Evolutionary conservation across 139 green algal species (phyloP), one percentile per base, ranked within the genome.

Genomic region (Micractinium conductrix): DNA sequence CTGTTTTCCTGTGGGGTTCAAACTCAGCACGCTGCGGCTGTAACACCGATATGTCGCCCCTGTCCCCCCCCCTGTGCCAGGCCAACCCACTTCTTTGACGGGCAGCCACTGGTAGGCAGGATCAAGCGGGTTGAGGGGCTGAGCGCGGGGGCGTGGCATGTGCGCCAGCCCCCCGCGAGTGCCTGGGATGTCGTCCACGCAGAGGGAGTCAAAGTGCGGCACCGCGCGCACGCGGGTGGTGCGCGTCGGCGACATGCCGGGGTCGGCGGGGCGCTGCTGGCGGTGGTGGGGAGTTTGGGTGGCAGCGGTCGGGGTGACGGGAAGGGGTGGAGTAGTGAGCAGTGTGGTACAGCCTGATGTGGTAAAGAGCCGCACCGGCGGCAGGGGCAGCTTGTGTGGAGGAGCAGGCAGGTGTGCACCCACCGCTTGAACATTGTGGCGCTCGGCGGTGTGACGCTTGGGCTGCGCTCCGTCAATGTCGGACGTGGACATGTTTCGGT

Each of bases 381-480:
- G 35, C 60, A 37, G 60, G 8, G 21, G 22, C 60, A 26, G 2
- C 26, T 26, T 24, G 24, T 68, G 60, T 33, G n/a, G 26, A 67
- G 19, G 26, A 37, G 58, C 58, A 37, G 58, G 58, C 33, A 5
- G 4, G 6, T 4, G 4, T 5, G 26, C 2, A 44, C 65, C 2
- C 22, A 53, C 69, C 26, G 50, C 40, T 19, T 55, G 69, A 3
- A 45, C 21, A 33, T 5, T 53, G 48, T 26, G 65, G 28, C 37
- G 38, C 67, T 28, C 14, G 1, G 33, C 7, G 53, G 24, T 70
- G 37, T 74, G 40, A 62, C 43, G 53, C 38, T 22, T 72, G 10
- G 83, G 83, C 43, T 65, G 45, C 2, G 83, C 72, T 44, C 74
- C 74, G 35, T 71, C 53, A 8, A 87, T 87, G 50, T 78, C 83